Conservation (phyloP, 306 rosid species). For the Corylus heterophylla region DNA sequence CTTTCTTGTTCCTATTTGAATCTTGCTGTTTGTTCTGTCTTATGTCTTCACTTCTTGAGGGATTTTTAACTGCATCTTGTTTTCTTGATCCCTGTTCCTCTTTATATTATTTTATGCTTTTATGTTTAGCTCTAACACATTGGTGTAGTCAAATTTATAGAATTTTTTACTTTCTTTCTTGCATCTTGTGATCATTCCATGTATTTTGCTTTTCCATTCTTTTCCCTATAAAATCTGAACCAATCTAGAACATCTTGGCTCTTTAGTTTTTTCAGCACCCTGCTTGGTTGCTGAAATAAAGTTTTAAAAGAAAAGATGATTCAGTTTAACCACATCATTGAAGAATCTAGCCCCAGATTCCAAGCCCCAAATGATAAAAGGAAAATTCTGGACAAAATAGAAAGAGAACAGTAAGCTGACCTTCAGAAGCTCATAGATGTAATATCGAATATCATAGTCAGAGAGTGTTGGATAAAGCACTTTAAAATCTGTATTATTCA, state of each 20-base stretch:
- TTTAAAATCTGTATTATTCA: conserved; percentile 89
- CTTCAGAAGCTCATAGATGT: conserved; percentile 84
- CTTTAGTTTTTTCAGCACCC: not conserved
- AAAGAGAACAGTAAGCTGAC: conserved; percentile 40
- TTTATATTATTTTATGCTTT: not conserved
- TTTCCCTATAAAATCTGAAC: not conserved
- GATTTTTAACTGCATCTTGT: not conserved
- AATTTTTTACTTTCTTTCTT: not conserved
- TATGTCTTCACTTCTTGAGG: too few relatives aligned
- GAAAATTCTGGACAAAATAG: not conserved
- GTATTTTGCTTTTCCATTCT: not conserved
- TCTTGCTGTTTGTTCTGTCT: not conserved
- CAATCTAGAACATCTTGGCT: not conserved
- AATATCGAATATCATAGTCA: conserved; percentile 78
- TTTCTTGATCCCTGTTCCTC: not conserved
- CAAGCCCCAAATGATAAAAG: not conserved
- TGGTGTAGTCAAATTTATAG: not conserved
- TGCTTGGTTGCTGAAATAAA: not conserved
- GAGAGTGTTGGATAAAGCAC: conserved; percentile 86
- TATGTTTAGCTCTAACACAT: not conserved
- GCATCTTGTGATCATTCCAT: not conserved
- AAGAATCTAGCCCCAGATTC: not conserved
- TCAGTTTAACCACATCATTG: not conserved
- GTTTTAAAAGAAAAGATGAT: not conserved
- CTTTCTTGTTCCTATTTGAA: not conserved